Evolutionary conservation across 2,329 filamentous ascomycete species (phyloP), one percentile per base, ranked within the genome.

Genomic region (Cladosporium sp.): DNA sequence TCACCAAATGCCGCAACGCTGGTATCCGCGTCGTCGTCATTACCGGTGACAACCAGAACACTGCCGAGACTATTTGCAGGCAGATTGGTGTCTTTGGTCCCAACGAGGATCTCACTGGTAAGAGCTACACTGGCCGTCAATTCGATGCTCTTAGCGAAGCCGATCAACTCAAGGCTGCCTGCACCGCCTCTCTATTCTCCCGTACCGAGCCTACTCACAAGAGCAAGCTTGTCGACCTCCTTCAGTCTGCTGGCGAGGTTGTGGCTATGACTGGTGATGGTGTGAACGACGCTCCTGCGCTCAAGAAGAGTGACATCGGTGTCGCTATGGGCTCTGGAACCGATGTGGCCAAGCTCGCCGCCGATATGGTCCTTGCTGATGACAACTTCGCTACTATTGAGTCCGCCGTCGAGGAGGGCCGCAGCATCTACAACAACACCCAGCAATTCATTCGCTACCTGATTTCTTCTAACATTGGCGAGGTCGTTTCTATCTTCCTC

Each of bases 311-410:
- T 43, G 95, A 99, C 76, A 99, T 99, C 80, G 95, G 95, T 81
- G 93, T 99, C 68, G 96, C 95, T 66, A 99, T 99, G 95, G 96
- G 95, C 60, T 95, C 92, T 65, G 95, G 95, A 76, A 99, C 95
- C 28, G 95, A 99, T 77, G 95, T 99, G 32, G 92, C 95, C 66
- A 97, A 96, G 82, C 84, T 99, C 70, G 95, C 95, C 32, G 92
- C 96, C 66, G 95, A 99, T 78, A 99, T 99, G 95, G 94, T 99
- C 60, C 89, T 99, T 60, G 92, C 93, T 28, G 96, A 99, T 80
- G 93, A 97, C 81, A 99, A 99, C 84, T 99, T 99, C 79, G 95
- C 95, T 68, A 99, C 95, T 3, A 99, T 99, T 71, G 92, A 97
- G 78, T 85, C 92, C 64, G 95, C 95, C 58, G 93, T 99, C 69